Evolutionary conservation across 257 asterid genomes (phyloP).

Genomic region (Solanum verrucosum): DNA sequence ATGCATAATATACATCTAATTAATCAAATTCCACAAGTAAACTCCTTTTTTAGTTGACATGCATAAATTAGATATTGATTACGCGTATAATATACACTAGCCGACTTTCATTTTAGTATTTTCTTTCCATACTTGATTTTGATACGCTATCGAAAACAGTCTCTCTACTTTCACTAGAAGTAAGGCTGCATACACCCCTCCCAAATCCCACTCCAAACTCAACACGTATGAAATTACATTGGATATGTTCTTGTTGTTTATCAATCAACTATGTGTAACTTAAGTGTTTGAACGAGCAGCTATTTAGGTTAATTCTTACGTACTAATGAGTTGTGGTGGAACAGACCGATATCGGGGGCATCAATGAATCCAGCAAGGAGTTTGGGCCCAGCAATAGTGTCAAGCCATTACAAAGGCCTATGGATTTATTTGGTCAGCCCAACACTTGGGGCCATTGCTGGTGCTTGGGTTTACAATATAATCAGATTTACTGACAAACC

Average conservation of each 20-base stretch:
- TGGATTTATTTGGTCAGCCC: constrained; percentile 81
- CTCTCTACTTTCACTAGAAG: background rate
- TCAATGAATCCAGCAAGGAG: constrained; percentile 97
- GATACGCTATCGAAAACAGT: background rate
- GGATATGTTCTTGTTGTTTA: background rate
- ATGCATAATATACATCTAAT: background rate
- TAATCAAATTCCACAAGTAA: background rate
- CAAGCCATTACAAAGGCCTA: constrained; percentile 34
- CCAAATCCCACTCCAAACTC: background rate
- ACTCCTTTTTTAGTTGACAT: background rate
- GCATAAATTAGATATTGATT: background rate
- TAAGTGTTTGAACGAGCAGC: background rate
- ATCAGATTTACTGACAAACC: constrained; percentile 72
- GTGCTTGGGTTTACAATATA: constrained; percentile 77
- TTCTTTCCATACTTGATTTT: background rate
- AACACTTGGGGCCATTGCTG: constrained; percentile 62
- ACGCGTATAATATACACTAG: too few species aligned
- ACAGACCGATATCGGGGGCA: constrained; percentile 82
- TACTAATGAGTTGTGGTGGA: background rate
- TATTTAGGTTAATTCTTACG: background rate
- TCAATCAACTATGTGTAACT: background rate
- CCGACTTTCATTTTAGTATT: too few species aligned
- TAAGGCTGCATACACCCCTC: background rate
- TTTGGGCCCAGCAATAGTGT: constrained; percentile 81
- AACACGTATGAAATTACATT: background rate